Evolutionary conservation across 78 protist genomes (phyloP).

Genomic region (Neovahlkampfia damariscottae): DNA sequence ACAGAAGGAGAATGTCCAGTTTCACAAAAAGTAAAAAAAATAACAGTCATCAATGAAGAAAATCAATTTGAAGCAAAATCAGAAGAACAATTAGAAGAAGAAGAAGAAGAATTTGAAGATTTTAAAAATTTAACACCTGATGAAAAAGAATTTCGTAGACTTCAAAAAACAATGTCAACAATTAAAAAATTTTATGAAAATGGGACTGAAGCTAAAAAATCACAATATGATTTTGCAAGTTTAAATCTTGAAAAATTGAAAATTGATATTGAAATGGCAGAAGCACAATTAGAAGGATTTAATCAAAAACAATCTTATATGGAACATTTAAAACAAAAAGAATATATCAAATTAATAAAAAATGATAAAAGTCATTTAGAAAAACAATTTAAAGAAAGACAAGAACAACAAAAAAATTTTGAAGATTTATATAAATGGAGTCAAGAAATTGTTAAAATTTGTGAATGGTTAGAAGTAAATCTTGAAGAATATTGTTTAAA

Average conservation of each 20-base stretch:
- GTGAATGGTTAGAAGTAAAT: neutral
- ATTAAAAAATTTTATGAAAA: neutral
- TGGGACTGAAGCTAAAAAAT: neutral
- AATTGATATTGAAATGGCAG: neutral
- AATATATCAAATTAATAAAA: neutral
- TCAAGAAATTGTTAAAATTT: neutral
- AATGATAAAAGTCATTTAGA: neutral
- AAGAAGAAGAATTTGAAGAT: neutral
- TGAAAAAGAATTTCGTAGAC: neutral
- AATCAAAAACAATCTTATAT: neutral
- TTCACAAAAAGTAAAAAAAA: neutral
- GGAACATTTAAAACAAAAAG: neutral
- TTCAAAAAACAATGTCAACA: neutral
- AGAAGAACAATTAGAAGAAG: neutral
- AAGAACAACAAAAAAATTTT: neutral
- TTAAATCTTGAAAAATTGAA: neutral
- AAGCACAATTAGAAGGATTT: neutral
- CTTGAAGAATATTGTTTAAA: neutral
- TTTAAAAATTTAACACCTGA: neutral
- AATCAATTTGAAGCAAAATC: neutral
- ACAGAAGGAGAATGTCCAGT: neutral
- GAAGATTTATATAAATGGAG: neutral
- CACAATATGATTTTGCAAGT: neutral
- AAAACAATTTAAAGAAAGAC: neutral
- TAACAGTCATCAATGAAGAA: too few relatives aligned